Conservation (phyloP, 2,329 filamentous ascomycete genomes). For the Chrysoporthe puriensis region DNA sequence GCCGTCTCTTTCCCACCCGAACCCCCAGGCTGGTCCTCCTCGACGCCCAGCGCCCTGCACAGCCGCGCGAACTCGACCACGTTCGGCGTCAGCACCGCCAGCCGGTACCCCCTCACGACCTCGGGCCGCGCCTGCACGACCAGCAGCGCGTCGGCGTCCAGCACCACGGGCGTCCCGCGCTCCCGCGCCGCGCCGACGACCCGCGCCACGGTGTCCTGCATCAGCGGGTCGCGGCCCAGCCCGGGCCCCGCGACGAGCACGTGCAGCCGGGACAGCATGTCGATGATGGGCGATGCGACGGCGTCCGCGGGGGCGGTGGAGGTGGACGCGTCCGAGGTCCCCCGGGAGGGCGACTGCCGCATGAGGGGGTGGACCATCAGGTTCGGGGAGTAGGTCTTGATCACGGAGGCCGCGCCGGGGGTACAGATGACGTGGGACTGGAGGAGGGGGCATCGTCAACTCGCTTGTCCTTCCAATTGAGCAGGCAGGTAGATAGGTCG, state of each 20-base stretch:
- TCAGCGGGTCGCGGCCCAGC: slow-evolving; percentile 84
- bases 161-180: slow-evolving; percentile 74
- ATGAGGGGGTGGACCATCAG: slow-evolving; percentile 98
- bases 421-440: slow-evolving; percentile 96
- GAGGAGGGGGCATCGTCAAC: slow-evolving; percentile 6
- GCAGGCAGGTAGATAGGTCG: background rate
- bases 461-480: background rate
- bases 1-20: slow-evolving; percentile 44
- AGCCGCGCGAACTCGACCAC: slow-evolving; percentile 88
- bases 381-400: slow-evolving; percentile 97
- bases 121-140: slow-evolving; percentile 76
- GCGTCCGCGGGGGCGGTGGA: slow-evolving; percentile 56
- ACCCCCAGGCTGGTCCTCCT: slow-evolving; percentile 43
- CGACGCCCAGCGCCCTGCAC: slow-evolving; percentile 73
- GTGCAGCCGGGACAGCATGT: slow-evolving; percentile 84
- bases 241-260: slow-evolving; percentile 93
- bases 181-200: slow-evolving; percentile 80
- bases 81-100: slow-evolving; percentile 91
- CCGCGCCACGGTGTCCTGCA: slow-evolving; percentile 81
- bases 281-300: slow-evolving; percentile 71
- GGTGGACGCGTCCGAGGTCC: slow-evolving; percentile 46
- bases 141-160: slow-evolving; percentile 88
- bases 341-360: slow-evolving; percentile 66
- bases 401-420: slow-evolving; percentile 80
- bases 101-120: slow-evolving; percentile 77